Evolutionary conservation across 768 basidiomycete species (phyloP), one percentile per base, ranked within the genome.

Genomic region (Suillus paluster): DNA sequence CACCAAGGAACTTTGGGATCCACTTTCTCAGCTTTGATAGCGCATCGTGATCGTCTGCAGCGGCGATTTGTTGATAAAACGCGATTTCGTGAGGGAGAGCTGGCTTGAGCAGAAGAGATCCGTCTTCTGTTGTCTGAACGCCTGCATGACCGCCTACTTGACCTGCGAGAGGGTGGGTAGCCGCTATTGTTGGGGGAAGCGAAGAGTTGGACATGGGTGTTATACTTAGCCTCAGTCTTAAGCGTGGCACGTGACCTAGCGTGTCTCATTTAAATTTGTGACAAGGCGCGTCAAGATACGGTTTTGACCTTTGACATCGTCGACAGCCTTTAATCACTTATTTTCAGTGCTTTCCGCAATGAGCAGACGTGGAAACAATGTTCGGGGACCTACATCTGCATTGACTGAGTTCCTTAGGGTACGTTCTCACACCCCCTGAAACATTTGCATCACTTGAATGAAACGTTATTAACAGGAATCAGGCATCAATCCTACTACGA

Each of bases 141-240:
- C 89, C 88, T 4, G 84, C 72, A 69, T 97, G 95, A 0, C 94
- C 94, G 21, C 91, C 93, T 55, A 96, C 93, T 76, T 95, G 91
- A 21, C 83, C 76, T 11, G 72, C 71, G 27, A 89, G 79, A 3
- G 81, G 77, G 19, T 66, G 64, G 19, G 67, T 64, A 1, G 67
- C 67, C 4, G 70, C 45, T 42, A 72, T 63, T 0, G 74, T 72
- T 36, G 57, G 67, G 2, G 65, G 14, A 11, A 27, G 38, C 38
- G 17, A 3, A 55, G 54, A 19, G 39, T 19, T 11, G 15, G 54
- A 55, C 54, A 55, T 55, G 52, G 15, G 23, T n/a, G 54, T 50
- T 42, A 42, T n/a, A n/a, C 9, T 36, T 36, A 36, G 36, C 10
- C 36, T 0, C 41, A 19, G n/a, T 21, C 42, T 44, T 11, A 33